Evolutionary conservation across 2,329 filamentous ascomycete species (phyloP).

Genomic region (Colletotrichum lentis): DNA sequence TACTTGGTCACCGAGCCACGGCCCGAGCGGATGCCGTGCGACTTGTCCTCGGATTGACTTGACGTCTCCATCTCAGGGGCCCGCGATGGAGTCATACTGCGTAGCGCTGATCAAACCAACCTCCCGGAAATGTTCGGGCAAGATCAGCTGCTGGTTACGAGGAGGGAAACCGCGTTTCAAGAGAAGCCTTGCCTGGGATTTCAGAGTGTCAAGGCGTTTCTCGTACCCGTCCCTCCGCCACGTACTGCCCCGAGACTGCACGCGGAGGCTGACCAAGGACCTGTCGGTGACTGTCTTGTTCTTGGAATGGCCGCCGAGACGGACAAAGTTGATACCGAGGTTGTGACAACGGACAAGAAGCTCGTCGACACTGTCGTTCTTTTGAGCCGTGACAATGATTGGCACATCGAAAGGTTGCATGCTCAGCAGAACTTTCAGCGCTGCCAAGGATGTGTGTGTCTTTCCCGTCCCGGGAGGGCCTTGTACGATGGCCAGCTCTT

Average conservation of each 20-base stretch:
- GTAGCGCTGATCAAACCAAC: conserved; percentile 21
- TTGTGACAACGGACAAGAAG: conserved; percentile 70
- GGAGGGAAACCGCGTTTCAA: conserved; percentile 19
- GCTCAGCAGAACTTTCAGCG: conserved; percentile 70
- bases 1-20: conserved; percentile 4
- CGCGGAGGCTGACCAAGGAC: conserved; percentile 69
- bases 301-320: conserved; percentile 72
- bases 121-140: conserved; percentile 19
- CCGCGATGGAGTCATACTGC: conserved; percentile 20
- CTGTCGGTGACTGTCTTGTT: conserved; percentile 70
- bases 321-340: conserved; percentile 63
- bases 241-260: conserved; percentile 39
- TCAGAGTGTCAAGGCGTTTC: conserved; percentile 17
- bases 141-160: conserved; percentile 3
- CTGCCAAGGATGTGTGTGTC: conserved; percentile 80
- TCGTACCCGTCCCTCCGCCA: conserved; percentile 12
- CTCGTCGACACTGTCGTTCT: conserved; percentile 90
- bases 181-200: conserved; percentile 9
- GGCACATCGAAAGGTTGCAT: conserved; percentile 69
- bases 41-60: neutral
- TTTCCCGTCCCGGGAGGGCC: conserved; percentile 81
- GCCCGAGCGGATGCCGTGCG: conserved; percentile 1
- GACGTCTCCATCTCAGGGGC: neutral
- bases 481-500: conserved; percentile 78
- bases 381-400: conserved; percentile 84